phyloP scores from a whole-genome alignment of 805 yeast species.

The Yarrowia divulgata region DNA sequence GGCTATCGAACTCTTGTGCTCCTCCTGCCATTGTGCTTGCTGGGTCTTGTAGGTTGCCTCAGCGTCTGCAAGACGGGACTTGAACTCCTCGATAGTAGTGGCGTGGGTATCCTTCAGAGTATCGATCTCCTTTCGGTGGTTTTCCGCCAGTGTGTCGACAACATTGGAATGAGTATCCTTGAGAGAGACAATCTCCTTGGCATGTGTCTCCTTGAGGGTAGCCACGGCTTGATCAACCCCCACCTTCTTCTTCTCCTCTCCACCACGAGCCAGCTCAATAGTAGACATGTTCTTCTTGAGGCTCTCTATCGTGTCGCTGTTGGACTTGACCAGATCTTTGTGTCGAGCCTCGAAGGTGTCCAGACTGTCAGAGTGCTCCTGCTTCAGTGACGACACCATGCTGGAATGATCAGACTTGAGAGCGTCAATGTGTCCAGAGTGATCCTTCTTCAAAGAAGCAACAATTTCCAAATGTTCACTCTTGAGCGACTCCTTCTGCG shows the following conservation, averaged over 20 bases:
- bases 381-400: background rate
- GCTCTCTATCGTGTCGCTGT: constrained; percentile 20
- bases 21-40: constrained; percentile 1
- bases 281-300: constrained; percentile 19
- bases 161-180: background rate
- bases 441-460: constrained; percentile 7
- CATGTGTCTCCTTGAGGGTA: background rate
- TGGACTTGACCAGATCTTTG: constrained; percentile 10
- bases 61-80: background rate
- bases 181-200: background rate
- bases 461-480: constrained; percentile 6
- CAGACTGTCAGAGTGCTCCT: constrained; percentile 6
- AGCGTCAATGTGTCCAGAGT: background rate
- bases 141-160: background rate
- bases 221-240: constrained; percentile 3
- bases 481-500: background rate
- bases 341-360: constrained; percentile 1
- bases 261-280: constrained; percentile 34
- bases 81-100: constrained; percentile 1
- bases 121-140: background rate
- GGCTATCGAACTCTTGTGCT: background rate
- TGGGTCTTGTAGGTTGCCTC: background rate
- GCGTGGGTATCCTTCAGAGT: constrained; percentile 5
- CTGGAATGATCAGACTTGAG: constrained; percentile 5
- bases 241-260: constrained; percentile 1